Base-by-base conservation (phyloP, 2,329 filamentous ascomycete species). In the Podosphaera aphanis region DNA sequence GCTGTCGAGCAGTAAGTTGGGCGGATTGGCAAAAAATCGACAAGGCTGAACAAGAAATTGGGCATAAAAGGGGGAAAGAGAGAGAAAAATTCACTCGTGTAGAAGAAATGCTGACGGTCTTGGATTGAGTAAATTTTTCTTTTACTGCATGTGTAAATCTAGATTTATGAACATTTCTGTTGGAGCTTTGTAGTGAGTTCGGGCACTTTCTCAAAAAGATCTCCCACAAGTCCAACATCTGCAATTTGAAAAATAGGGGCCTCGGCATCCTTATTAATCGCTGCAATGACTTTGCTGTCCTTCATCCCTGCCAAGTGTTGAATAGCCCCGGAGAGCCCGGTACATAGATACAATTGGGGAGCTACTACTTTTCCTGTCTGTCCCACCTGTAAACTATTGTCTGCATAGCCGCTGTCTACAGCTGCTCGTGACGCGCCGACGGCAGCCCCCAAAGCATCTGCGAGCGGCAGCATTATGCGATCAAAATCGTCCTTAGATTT, bases 251-350 rank as follows among this genome's bases (percentile, higher is more conserved):
- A 98, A 56, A 98, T 98, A 25, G 90, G 90, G 47, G 90, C 90
- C 63, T 98, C 90, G 3, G 77, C 69, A 59, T 98, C 90, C 68
- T 98, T 98, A 71, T 98, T 98, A 60, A 98, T 95, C 13, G 84
- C 84, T 19, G 88, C 90, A 66, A 98, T 98, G 48, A 98, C 90
- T 69, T 98, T 98, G 69, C 85, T 94, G 61, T 98, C 90, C 73
- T 98, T 98, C 90, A 98, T 98, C 60, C 90, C 90, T 27, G 90
- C 90, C 64, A 98, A 64, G 69, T 98, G 90, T 66, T 98, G 90
- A 55, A 98, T 98, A 19, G 90, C 90, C 46, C 90, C 90, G 7
- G 84, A 93, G 56, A 98, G 95, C 59, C 90, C 90, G 11, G 88
- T 86, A 46, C 85, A 92, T 54, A 98, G 71, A 61, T 98, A 98